Base-by-base conservation (phyloP, 1,284 basidiomycete genomes). In the Leucoagaricus sp. region DNA sequence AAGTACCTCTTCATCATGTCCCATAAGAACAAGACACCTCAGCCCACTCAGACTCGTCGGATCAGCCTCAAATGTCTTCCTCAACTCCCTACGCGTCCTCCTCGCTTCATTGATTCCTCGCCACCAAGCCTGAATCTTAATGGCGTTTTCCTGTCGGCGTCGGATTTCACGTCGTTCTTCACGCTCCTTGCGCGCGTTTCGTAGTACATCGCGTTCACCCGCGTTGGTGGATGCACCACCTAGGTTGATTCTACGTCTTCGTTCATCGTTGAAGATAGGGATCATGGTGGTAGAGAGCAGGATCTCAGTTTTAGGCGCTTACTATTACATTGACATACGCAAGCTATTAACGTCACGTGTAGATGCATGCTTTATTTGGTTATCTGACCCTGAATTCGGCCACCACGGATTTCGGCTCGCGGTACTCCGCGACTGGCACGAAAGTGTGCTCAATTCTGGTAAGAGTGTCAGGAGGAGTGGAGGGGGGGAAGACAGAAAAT, bases 191-290 rank as follows among this genome's bases (percentile, higher is more conserved):
- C 89, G 78, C 6, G 87, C 91, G 52, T 83, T 77, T 60, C 81
- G 77, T 40, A 92, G 72, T 61, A 93, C 79, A 42, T 80, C 73
- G 9, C 77, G 70, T 42, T 83, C 81, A 0, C 82, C 77, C 15
- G 82, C 65, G 8, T 78, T 76, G 13, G 80, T 71, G 0, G 78
- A 79, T 0, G 77, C 68, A 2, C 87, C 87, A n/a, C 91, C 91
- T 29, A 93, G 80, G 67, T 93, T 93, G 63, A 93, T 93, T 60
- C 83, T 78, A 28, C 86, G 80, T 53, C 83, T 78, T 57, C 77
- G 60, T 49, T 79, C 79, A 58, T 80, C 77, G 10, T 73, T 75
- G 62, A 84, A 83, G 26, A 68, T 44, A 13, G 66, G 65, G 47
- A 67, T 55, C 65, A 68, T 68, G 48, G 44, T 52, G 23, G 36